Percentiles rank a stretch among this genome's conserved stretches.
phyloP scores from a whole-genome alignment of 306 rosid species.

The Alnus glutinosa region DNA sequence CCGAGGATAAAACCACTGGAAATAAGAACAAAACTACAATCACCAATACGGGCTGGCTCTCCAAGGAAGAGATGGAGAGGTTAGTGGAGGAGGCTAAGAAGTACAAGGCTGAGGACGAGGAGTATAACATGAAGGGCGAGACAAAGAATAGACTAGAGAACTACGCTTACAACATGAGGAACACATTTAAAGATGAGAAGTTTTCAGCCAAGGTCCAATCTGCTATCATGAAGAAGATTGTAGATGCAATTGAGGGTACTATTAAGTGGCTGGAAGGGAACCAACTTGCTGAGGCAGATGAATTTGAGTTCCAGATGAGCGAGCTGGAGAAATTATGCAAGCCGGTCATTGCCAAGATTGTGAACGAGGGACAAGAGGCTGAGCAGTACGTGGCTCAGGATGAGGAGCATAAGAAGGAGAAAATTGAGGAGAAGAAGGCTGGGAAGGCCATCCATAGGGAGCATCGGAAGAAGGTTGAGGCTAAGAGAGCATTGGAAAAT shows the following conservation, averaged over 20 bases:
- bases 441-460: background rate
- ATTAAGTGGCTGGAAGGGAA: conserved; percentile 51
- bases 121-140: conserved; percentile 54
- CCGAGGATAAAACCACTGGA: conserved; percentile 49
- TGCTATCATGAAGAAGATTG: conserved; percentile 50
- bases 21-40: conserved; percentile 50
- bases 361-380: background rate
- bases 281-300: conserved; percentile 49
- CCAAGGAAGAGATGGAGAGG: conserved; percentile 53
- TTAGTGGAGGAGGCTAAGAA: conserved; percentile 52
- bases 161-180: conserved; percentile 53
- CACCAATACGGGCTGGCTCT: conserved; percentile 51
- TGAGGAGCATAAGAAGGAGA: too few relatives aligned
- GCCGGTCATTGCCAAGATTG: conserved; percentile 27
- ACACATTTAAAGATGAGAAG: conserved; percentile 50
- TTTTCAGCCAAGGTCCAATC: conserved; percentile 43
- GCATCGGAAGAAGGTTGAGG: conserved; percentile 14
- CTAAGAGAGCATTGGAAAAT: conserved; percentile 8
- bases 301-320: conserved; percentile 46
- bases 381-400: background rate
- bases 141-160: conserved; percentile 49
- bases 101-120: conserved; percentile 51
- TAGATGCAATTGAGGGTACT: conserved; percentile 50
- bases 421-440: too few relatives aligned
- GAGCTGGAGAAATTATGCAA: conserved; percentile 55